Conservation (phyloP, 2,329 filamentous ascomycete genomes). For the Ophiocordyceps camponoti-leonardi region DNA sequence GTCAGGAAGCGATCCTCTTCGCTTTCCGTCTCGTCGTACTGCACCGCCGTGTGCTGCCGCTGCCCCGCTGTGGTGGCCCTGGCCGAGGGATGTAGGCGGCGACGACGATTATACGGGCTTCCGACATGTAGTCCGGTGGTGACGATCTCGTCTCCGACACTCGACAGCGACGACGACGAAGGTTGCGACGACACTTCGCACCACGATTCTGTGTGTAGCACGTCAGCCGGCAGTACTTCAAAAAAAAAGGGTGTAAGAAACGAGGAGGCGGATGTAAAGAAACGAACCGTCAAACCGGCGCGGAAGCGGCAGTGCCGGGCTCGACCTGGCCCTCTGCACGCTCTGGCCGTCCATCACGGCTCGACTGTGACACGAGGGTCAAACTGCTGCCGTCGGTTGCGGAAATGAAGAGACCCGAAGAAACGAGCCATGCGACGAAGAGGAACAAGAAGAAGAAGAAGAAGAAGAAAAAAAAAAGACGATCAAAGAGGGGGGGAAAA, state of each 20-base stretch:
- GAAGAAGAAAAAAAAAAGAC: not conserved
- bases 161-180: constrained; percentile 84
- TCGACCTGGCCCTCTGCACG: constrained; percentile 5
- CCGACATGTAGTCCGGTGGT: constrained; percentile 73
- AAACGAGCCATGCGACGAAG: not conserved
- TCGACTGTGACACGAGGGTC: not conserved
- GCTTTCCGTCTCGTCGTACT: constrained; percentile 86
- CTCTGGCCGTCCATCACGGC: not conserved
- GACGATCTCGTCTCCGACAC: constrained; percentile 71
- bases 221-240: not conserved
- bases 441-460: not conserved
- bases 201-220: constrained; percentile 64
- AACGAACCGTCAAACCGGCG: constrained; percentile 19
- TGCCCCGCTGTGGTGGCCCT: constrained; percentile 13
- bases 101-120: constrained; percentile 42
- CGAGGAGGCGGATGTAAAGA: not conserved
- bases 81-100: constrained; percentile 22
- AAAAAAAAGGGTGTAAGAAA: not conserved
- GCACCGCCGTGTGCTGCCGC: constrained; percentile 28
- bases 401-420: not conserved
- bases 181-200: constrained; percentile 85
- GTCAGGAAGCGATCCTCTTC: constrained; percentile 58
- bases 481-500: not conserved
- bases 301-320: constrained; percentile 13
- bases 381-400: not conserved